A percentile compares a stretch with the other conserved stretches of the same genome.
These are phyloP conservation scores for Populus alba DNA, from an alignment of 345 rosid species.

Conservation along the genomic window DNA sequence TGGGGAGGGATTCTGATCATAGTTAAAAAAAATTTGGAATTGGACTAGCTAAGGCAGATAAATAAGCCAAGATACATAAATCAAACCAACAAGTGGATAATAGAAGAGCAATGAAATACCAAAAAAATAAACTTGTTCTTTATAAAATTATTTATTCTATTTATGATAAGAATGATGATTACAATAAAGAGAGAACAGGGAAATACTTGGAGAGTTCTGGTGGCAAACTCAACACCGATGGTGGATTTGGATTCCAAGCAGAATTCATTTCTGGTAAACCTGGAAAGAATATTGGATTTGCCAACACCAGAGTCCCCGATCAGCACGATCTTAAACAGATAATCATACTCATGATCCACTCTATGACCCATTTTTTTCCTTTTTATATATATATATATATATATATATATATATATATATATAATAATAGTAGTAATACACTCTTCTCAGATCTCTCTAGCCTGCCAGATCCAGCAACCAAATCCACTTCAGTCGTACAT, in stretches of 20 bases:
- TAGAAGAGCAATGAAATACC: neutral
- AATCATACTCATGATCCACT: neutral
- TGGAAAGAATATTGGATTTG: conserved; percentile 1
- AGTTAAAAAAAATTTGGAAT: neutral
- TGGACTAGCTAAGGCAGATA: neutral
- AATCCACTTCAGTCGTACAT: neutral
- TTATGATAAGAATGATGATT: no score
- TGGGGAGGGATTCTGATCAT: neutral
- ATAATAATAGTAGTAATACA: neutral
- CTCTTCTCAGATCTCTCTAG: neutral
- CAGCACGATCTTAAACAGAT: neutral
- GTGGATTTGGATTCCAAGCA: neutral
- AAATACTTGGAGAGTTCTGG: neutral
- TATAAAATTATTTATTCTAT: no score
- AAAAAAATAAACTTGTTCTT: neutral
- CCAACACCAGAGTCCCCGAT: conserved; percentile 1
- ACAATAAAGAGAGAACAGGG: neutral
- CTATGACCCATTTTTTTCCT: neutral
- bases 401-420: no score
- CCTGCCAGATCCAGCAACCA: neutral
- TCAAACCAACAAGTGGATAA: neutral
- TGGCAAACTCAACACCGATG: conserved; percentile 1
- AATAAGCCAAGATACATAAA: neutral
- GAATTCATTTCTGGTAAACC: neutral
- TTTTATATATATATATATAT: no score